Conservation (phyloP, 1,284 basidiomycete genomes). For the Pseudozyma pruni region DNA sequence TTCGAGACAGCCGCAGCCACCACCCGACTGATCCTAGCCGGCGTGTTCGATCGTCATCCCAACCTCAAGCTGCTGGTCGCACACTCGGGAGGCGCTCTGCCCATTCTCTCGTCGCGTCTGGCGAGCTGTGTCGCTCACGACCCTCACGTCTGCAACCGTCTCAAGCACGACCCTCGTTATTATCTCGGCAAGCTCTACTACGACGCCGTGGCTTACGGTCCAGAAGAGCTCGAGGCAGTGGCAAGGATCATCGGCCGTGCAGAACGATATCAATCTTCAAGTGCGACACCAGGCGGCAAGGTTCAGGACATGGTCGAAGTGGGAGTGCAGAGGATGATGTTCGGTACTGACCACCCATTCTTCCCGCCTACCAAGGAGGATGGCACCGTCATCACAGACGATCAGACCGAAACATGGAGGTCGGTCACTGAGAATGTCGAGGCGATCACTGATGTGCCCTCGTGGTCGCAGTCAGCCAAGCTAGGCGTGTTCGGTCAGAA, state of each 20-base stretch:
- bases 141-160: constrained; percentile 77
- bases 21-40: constrained; percentile 81
- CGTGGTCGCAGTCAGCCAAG: constrained; percentile 22
- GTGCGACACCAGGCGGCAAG: background rate
- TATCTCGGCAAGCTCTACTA: constrained; percentile 78
- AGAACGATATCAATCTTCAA: constrained; percentile 67
- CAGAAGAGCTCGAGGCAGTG: constrained; percentile 82
- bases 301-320: background rate
- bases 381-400: constrained; percentile 62
- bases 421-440: constrained; percentile 84
- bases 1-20: constrained; percentile 85
- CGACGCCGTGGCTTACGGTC: constrained; percentile 84
- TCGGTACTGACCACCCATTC: constrained; percentile 89
- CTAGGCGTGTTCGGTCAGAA: constrained; percentile 18
- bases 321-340: constrained; percentile 76
- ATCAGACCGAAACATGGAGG: constrained; percentile 72
- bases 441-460: constrained; percentile 75
- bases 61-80: constrained; percentile 79
- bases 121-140: constrained; percentile 85
- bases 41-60: constrained; percentile 81
- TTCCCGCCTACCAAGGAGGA: constrained; percentile 78
- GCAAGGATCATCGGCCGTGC: constrained; percentile 77
- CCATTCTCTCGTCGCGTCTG: constrained; percentile 79
- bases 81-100: constrained; percentile 83
- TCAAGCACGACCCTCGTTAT: constrained; percentile 83